Percentiles rank a stretch among this genome's conserved stretches.
phyloP scores from a whole-genome alignment of 1,139 yeast species.

The Ashbya aceris region DNA sequence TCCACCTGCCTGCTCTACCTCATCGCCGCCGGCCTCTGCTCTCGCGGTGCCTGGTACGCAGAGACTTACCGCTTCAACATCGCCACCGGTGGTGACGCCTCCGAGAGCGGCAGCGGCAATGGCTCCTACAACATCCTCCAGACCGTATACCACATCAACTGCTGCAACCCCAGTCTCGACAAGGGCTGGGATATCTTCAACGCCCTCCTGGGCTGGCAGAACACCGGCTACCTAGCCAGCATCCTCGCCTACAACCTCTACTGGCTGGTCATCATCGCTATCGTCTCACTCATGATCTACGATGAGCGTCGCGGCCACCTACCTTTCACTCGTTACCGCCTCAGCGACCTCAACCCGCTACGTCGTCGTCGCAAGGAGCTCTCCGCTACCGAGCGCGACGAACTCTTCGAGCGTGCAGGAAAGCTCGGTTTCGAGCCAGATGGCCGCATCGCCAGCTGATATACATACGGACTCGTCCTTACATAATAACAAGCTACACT shows the following conservation, averaged over 20 bases:
- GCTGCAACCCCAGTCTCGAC: conserved; percentile 83
- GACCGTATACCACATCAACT: conserved; percentile 88
- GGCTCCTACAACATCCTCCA: conserved; percentile 75
- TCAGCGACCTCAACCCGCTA: conserved; percentile 59
- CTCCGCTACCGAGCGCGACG: conserved; percentile 43
- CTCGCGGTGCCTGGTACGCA: conserved; percentile 83
- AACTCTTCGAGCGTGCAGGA: conserved; percentile 41
- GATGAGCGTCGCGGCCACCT: conserved; percentile 63
- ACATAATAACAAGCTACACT: not conserved
- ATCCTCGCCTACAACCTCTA: conserved; percentile 75
- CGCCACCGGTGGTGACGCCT: conserved; percentile 77
- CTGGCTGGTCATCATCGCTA: conserved; percentile 58
- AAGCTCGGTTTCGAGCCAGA: conserved; percentile 30
- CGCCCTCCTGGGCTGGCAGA: conserved; percentile 83
- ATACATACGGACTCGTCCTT: not conserved
- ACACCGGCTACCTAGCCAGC: conserved; percentile 83
- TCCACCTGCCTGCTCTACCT: conserved; percentile 78
- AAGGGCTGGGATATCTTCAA: conserved; percentile 93
- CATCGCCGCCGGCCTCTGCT: conserved; percentile 80
- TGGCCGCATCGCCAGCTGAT: conserved; percentile 14
- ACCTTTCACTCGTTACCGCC: conserved; percentile 46
- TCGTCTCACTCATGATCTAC: conserved; percentile 51
- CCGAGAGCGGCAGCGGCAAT: conserved; percentile 84
- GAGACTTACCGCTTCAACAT: conserved; percentile 56
- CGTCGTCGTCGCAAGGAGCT: conserved; percentile 59